Evolutionary conservation across 2,329 filamentous ascomycete species (phyloP).

Genomic region (Septoria linicola): DNA sequence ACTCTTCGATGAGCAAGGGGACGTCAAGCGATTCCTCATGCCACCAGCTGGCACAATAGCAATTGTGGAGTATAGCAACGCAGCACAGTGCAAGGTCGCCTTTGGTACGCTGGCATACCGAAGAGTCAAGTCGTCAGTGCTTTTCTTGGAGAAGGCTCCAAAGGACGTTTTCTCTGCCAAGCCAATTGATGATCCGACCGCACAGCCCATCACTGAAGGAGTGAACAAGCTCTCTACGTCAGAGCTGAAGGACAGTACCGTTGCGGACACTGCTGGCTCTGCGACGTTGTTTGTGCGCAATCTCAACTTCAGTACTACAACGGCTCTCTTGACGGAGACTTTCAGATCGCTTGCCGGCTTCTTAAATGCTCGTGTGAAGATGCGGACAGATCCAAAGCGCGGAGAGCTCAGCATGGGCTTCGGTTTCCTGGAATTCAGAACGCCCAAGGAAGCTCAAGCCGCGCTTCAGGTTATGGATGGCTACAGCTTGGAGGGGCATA

Average conservation of each 20-base stretch:
- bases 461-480: slow-evolving; percentile 86
- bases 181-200: slow-evolving; percentile 27
- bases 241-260: slow-evolving; percentile 63
- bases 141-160: slow-evolving; percentile 92
- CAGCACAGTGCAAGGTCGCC: slow-evolving; percentile 76
- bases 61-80: slow-evolving; percentile 81
- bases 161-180: slow-evolving; percentile 67
- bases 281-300: slow-evolving; percentile 86
- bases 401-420: slow-evolving; percentile 95
- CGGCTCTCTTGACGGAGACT: slow-evolving; percentile 68
- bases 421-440: slow-evolving; percentile 86
- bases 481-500: slow-evolving; percentile 80
- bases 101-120: slow-evolving; percentile 85
- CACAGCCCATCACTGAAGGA: slow-evolving; percentile 33
- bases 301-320: slow-evolving; percentile 87
- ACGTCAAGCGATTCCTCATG: slow-evolving; percentile 80
- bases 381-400: slow-evolving; percentile 87
- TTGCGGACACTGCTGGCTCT: slow-evolving; percentile 58
- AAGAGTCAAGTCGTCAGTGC: slow-evolving; percentile 82
- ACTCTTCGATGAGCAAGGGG: slow-evolving; percentile 82
- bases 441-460: slow-evolving; percentile 72
- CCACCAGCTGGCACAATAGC: slow-evolving; percentile 91
- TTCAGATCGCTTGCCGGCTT: slow-evolving; percentile 86
- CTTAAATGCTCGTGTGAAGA: slow-evolving; percentile 85
- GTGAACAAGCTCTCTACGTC: slow-evolving; percentile 63